A percentile compares a stretch with the other conserved stretches of the same genome.
phyloP scores from a whole-genome alignment of 192 early-diverging fungal species.

The Spizellomyces punctatus region DNA sequence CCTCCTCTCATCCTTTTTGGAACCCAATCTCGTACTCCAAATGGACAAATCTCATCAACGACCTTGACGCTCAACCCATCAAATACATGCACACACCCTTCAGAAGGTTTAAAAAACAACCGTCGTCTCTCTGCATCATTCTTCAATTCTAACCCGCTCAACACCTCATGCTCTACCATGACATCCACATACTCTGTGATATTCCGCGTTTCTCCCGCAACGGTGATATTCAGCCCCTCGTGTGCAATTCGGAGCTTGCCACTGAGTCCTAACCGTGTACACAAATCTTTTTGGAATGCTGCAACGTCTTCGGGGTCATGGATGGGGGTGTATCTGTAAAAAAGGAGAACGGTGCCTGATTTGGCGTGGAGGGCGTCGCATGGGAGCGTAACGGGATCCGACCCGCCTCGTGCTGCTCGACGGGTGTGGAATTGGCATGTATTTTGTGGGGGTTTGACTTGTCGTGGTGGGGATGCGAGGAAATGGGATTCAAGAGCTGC shows the following conservation, averaged over 20 bases:
- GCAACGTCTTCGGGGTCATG: conserved; percentile 1
- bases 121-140: conserved; percentile 8
- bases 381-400: conserved; percentile 24
- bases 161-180: conserved; percentile 29
- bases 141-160: conserved; percentile 16
- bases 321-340: conserved; percentile 27
- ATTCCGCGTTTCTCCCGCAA: conserved; percentile 50
- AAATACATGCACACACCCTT: conserved; percentile 67
- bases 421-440: conserved; percentile 18
- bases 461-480: not conserved
- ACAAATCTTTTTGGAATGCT: conserved; percentile 2
- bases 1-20: conserved; percentile 1
- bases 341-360: conserved; percentile 34
- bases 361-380: conserved; percentile 22
- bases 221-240: conserved; percentile 71
- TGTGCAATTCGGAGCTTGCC: conserved; percentile 46
- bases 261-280: conserved; percentile 9
- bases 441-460: not conserved
- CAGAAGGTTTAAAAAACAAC: conserved; percentile 67
- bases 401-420: conserved; percentile 30
- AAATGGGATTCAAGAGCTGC: not conserved
- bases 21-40: conserved; percentile 41
- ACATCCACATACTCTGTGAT: conserved; percentile 52
- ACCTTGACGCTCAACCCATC: conserved; percentile 57
- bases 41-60: conserved; percentile 68